phyloP scores from a whole-genome alignment of 1,284 basidiomycete genomes.

The Cutaneotrichosporon sp. region DNA sequence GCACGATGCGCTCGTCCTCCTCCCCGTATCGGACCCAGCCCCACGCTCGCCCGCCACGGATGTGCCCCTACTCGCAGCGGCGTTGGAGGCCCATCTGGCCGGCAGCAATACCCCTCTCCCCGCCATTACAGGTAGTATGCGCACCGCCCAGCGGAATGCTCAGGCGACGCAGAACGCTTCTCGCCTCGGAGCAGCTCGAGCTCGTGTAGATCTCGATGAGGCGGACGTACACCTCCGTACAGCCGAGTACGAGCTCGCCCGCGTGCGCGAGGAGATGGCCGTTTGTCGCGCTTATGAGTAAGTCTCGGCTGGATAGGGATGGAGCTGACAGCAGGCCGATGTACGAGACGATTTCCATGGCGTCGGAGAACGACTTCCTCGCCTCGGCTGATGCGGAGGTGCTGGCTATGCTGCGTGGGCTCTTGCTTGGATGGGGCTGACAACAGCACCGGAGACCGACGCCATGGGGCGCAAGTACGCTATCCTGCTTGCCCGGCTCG shows the following conservation, averaged over 20 bases:
- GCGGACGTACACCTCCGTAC: constrained; percentile 40
- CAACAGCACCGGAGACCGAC: constrained; percentile 25
- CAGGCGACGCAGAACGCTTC: constrained; percentile 42
- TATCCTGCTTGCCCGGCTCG: constrained; percentile 37
- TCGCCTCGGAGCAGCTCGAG: constrained; percentile 32
- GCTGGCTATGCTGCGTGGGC: constrained; percentile 37
- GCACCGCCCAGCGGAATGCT: constrained; percentile 33
- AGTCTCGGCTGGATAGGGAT: constrained; percentile 16
- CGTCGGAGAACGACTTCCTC: constrained; percentile 30
- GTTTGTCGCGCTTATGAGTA: constrained; percentile 44
- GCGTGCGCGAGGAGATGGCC: constrained; percentile 43
- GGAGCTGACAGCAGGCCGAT: constrained; percentile 30
- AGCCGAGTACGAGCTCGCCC: constrained; percentile 44
- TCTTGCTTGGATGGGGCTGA: not conserved
- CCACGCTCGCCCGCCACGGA: constrained; percentile 29
- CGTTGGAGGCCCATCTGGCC: constrained; percentile 27
- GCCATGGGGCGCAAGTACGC: constrained; percentile 36
- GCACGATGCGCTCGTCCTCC: constrained; percentile 42
- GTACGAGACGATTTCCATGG: constrained; percentile 37
- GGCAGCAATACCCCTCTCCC: constrained; percentile 20
- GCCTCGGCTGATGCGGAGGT: constrained; percentile 21
- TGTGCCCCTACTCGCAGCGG: constrained; percentile 25
- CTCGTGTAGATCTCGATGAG: constrained; percentile 36
- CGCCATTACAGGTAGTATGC: constrained; percentile 34
- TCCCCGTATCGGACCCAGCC: constrained; percentile 35